Evolutionary conservation across 441 rosid species (phyloP), one percentile per base, ranked within the genome.

Genomic region (Iberis amara): DNA sequence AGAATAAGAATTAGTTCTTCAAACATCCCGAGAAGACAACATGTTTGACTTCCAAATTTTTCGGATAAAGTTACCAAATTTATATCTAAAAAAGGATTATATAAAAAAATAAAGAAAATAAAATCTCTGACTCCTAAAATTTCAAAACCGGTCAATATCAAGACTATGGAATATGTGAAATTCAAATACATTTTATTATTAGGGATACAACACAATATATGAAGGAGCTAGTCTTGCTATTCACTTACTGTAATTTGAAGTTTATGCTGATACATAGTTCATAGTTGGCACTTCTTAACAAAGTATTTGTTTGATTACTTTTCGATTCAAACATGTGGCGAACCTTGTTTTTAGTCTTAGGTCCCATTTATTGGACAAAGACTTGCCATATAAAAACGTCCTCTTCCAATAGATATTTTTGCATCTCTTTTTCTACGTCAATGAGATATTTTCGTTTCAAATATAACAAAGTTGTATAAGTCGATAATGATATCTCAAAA

Each of bases 331-430:
- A 57, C 10, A 15, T 64, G 68, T 56, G 39, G 42, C 56, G 47
- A 64, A 50, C 4, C 35, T n/a, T 36, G 1, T 42, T 48, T 64
- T 30, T 21, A 43, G 48, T 26, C 36, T 43, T 38, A 30, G 38
- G 53, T 6, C 62, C 58, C 30, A 43, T 54, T 23, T 30, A 13
- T 46, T 65, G 15, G 57, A 44, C 30, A 43, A 28, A 21, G 53
- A 43, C 69, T 64, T 64, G 28, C 58, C 69, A 57, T 49, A 49
- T 42, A 37, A 50, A 18, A 18, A 18, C 21, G 62, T 56, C 57
- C 47, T 41, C 62, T 28, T 49, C 62, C 10, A 0, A 31, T 21
- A 55, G 50, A 63, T 63, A 56, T 56, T 63, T 56, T 50, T 47
- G 59, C 47, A 31, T 44, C 42, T 51, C 54, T n/a, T 26, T 50